phyloP scores from a whole-genome alignment of 148 eudicot genomes.

The Arctostaphylos glauca region DNA sequence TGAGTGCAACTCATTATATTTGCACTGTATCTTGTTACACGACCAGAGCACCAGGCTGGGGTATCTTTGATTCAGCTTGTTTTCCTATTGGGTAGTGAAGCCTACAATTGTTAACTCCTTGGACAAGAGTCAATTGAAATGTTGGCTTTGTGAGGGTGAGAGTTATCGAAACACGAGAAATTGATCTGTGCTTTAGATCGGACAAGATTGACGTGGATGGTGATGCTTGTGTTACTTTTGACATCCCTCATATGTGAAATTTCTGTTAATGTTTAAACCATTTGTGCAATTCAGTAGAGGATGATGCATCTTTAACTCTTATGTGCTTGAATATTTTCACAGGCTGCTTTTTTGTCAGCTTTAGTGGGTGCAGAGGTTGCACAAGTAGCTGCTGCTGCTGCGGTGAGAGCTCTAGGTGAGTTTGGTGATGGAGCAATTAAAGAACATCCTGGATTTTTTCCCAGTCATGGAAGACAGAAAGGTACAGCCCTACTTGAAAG shows the following conservation, averaged over 20 bases:
- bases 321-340: conserved; percentile 17
- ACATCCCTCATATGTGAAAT: neutral
- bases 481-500: conserved; percentile 33
- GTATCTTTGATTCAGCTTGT: neutral
- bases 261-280: neutral
- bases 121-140: neutral
- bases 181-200: neutral
- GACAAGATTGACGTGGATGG: neutral
- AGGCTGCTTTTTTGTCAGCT: conserved; percentile 94
- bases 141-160: neutral
- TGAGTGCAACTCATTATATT: no score
- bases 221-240: conserved; percentile 9
- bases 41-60: neutral
- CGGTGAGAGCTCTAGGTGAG: conserved; percentile 63
- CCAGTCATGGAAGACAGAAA: conserved; percentile 35
- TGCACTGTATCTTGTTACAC: neutral
- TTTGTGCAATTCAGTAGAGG: neutral
- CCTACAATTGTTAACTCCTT: neutral
- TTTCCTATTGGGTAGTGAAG: conserved; percentile 5
- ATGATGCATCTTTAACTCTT: neutral
- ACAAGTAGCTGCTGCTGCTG: conserved; percentile 85
- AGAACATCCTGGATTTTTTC: conserved; percentile 26
- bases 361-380: conserved; percentile 86
- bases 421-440: conserved; percentile 26
- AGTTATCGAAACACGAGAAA: neutral